Evolutionary conservation across 176 grass and related monocot species (phyloP).

Genomic region (Phoenix dactylifera): DNA sequence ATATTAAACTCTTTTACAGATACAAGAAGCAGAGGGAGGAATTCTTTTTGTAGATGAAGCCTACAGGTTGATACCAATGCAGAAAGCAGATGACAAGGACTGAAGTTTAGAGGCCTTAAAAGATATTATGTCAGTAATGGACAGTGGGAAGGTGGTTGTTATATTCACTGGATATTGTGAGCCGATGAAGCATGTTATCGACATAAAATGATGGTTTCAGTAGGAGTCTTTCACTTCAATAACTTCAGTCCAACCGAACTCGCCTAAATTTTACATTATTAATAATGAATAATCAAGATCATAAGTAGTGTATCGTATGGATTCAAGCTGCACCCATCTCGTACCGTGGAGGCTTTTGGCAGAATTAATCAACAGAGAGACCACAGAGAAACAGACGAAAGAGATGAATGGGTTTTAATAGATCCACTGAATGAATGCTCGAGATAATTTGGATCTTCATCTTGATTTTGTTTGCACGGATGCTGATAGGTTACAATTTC

Average conservation of each 20-base stretch:
- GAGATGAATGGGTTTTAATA: not conserved
- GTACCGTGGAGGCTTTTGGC: slow-evolving; percentile 37
- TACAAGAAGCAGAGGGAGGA: slow-evolving; percentile 78
- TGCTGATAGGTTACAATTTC: no score
- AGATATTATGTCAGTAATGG: slow-evolving; percentile 99
- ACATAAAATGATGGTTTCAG: slow-evolving; percentile 81
- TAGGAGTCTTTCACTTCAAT: slow-evolving; percentile 74
- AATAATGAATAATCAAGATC: slow-evolving; percentile 42
- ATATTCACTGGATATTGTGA: slow-evolving; percentile 87
- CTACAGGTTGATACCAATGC: slow-evolving; percentile 81
- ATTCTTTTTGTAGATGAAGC: slow-evolving; percentile 96
- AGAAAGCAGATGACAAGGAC: slow-evolving; percentile 88
- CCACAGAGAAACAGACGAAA: slow-evolving; percentile 46
- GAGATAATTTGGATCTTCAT: no score
- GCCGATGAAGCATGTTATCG: slow-evolving; percentile 83
- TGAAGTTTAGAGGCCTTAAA: slow-evolving; percentile 90
- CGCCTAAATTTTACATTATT: slow-evolving; percentile 61
- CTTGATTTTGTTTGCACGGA: no score
- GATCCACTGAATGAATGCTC: no score
- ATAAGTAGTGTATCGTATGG: slow-evolving; percentile 52
- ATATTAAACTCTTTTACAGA: slow-evolving; percentile 21
- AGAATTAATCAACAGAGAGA: slow-evolving; percentile 46
- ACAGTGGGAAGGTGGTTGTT: slow-evolving; percentile 69
- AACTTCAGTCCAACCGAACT: slow-evolving; percentile 72
- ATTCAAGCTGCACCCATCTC: slow-evolving; percentile 63